Base-by-base conservation (phyloP, 352 stramenopile species). In the Phytophthora foliorum region DNA sequence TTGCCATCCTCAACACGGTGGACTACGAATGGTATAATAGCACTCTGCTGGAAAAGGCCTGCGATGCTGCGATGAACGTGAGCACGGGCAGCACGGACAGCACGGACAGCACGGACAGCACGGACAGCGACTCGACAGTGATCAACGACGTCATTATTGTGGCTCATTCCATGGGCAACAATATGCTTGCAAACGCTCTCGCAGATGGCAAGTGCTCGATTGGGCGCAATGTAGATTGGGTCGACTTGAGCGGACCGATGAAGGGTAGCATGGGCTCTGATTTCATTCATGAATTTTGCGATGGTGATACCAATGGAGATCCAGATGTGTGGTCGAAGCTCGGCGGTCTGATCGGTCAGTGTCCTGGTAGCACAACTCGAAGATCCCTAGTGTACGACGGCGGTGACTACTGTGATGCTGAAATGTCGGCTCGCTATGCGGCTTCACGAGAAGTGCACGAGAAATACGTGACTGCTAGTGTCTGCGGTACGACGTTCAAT, bases 111-210 rank as follows among this genome's bases (percentile, higher is more conserved):
- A 78, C 63, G 19, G 57, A 64, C 16, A 41, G 6, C 2, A 48
- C 51, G 5, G 13, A 63, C 56, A 69, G 65, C 7, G 59, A 57
- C 0, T 66, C 50, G 32, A 84, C 78, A 19, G 77, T 75, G 21
- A 82, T 82, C 45, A 67, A 82, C 34, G 64, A 89, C 56, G 62
- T 81, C n/a, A 89, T 86, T 54, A 52, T 90, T 21, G 65, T 91
- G 16, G 69, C 73, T 6, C 78, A 89, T 48, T 91, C 82, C 3
- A 88, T 88, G 78, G 82, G 80, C 13, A 86, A 84, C 55, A 70
- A 74, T 36, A 84, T 88, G 72, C 34, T 87, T 7, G 78, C 63
- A 14, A 67, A 71, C 4, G 82, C 82, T 4, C 31, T 89, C 9
- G 78, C 75, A 13, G 76, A 63, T 1, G 67, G 60, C 7, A 78